These are phyloP conservation scores for Sporormia fimetaria DNA, from an alignment of 495 filamentous ascomycete genomes.

Conservation along the genomic window DNA sequence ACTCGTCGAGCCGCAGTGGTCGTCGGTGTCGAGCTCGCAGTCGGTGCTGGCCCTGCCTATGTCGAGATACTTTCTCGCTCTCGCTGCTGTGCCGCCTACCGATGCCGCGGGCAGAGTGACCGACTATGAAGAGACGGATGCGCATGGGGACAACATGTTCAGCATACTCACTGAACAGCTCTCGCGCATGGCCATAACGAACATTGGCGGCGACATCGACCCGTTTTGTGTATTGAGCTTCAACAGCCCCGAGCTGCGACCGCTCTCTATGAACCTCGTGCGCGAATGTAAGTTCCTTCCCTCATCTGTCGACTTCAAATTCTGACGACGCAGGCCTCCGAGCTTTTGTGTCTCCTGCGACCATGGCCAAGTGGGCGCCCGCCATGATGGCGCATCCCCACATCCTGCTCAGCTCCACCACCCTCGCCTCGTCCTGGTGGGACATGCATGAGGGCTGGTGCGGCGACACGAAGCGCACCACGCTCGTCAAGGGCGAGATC, in stretches of 20 bases:
- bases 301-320: not conserved
- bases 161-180: slow-evolving; percentile 4
- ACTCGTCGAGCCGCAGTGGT: not conserved
- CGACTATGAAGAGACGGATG: slow-evolving; percentile 13
- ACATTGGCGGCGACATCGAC: slow-evolving; percentile 11
- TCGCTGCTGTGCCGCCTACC: not conserved
- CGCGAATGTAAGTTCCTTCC: slow-evolving; percentile 10
- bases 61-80: slow-evolving; percentile 1
- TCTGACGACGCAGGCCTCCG: slow-evolving; percentile 8
- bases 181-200: not conserved
- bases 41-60: not conserved
- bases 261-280: slow-evolving; percentile 12
- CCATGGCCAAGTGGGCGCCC: slow-evolving; percentile 8
- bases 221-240: slow-evolving; percentile 14
- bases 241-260: slow-evolving; percentile 4
- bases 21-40: not conserved
- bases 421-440: slow-evolving; percentile 5
- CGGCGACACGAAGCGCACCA: slow-evolving; percentile 15
- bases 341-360: slow-evolving; percentile 4
- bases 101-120: not conserved
- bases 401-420: slow-evolving; percentile 10
- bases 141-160: not conserved
- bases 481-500: slow-evolving; percentile 14
- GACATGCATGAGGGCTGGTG: slow-evolving; percentile 17
- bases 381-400: slow-evolving; percentile 8